A percentile compares a stretch with the other conserved stretches of the same genome.
Evolutionary conservation across 176 grass and related monocot species (phyloP).

Genomic region (Ensete glaucum): DNA sequence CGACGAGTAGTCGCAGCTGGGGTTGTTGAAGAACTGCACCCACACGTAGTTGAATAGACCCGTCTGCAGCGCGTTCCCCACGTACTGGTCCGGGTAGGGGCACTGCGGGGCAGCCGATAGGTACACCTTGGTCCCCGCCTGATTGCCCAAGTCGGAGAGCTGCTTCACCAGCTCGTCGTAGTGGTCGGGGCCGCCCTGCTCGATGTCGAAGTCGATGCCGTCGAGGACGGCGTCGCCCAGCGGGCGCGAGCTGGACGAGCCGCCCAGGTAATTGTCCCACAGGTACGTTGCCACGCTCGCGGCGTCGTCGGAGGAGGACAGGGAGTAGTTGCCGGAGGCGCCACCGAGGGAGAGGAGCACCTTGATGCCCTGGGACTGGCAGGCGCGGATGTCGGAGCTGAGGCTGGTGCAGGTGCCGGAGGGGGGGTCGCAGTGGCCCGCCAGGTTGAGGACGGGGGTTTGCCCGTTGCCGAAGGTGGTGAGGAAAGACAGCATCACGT

Average conservation of each 20-base stretch:
- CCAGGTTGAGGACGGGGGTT: slow-evolving; percentile 43
- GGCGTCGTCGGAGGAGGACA: slow-evolving; percentile 30
- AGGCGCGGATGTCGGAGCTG: slow-evolving; percentile 35
- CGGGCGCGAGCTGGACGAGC: slow-evolving; percentile 34
- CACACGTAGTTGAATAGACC: slow-evolving; percentile 56
- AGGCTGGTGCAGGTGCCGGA: slow-evolving; percentile 28
- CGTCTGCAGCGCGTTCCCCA: slow-evolving; percentile 35
- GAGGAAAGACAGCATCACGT: slow-evolving; percentile 42
- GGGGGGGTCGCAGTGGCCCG: slow-evolving; percentile 33
- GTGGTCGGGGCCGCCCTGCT: slow-evolving; percentile 40
- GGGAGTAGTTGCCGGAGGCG: slow-evolving; percentile 35
- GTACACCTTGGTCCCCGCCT: slow-evolving; percentile 28
- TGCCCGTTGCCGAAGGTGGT: slow-evolving; percentile 53
- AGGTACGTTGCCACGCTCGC: slow-evolving; percentile 42
- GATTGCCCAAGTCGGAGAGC: slow-evolving; percentile 36
- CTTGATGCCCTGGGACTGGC: slow-evolving; percentile 39
- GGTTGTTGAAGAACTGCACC: slow-evolving; percentile 84
- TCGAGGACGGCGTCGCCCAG: slow-evolving; percentile 52
- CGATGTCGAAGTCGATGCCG: slow-evolving; percentile 74
- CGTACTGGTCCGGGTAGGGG: slow-evolving; percentile 46
- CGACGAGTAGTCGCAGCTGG: slow-evolving; percentile 31
- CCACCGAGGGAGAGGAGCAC: slow-evolving; percentile 70
- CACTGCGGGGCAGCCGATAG: slow-evolving; percentile 75
- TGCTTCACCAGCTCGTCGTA: slow-evolving; percentile 42
- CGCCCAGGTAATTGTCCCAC: slow-evolving; percentile 63